These are phyloP conservation scores for Rhizophora mangle DNA, from an alignment of 345 rosid species.

Conservation along the genomic window DNA sequence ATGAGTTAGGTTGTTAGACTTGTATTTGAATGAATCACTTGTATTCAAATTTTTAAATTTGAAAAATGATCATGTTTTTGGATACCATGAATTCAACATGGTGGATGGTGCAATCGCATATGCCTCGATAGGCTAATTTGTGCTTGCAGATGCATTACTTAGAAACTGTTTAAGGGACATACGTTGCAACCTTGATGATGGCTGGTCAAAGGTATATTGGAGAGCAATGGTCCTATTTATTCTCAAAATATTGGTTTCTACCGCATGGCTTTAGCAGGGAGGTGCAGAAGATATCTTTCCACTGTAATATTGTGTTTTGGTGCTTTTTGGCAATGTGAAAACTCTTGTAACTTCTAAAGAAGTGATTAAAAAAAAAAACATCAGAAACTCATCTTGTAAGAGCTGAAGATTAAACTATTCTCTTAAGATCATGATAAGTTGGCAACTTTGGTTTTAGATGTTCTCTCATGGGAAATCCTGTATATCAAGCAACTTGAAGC, in stretches of 20 bases:
- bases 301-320: background rate
- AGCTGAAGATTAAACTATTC: background rate
- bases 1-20: background rate
- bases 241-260: background rate
- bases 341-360: background rate
- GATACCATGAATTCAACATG: background rate
- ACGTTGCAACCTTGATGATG: constrained; percentile 1
- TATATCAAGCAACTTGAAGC: constrained; percentile 4
- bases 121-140: background rate
- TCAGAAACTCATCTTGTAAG: background rate
- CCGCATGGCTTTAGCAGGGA: background rate
- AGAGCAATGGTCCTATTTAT: background rate
- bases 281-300: background rate
- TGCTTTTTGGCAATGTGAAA: background rate
- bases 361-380: background rate
- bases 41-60: background rate
- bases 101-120: background rate
- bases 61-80: background rate
- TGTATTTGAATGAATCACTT: background rate
- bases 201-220: background rate
- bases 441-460: background rate
- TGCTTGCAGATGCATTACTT: background rate
- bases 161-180: background rate
- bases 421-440: background rate
- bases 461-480: background rate